phyloP scores from a whole-genome alignment of 2,329 filamentous ascomycete genomes.

The Botrytis aclada region DNA sequence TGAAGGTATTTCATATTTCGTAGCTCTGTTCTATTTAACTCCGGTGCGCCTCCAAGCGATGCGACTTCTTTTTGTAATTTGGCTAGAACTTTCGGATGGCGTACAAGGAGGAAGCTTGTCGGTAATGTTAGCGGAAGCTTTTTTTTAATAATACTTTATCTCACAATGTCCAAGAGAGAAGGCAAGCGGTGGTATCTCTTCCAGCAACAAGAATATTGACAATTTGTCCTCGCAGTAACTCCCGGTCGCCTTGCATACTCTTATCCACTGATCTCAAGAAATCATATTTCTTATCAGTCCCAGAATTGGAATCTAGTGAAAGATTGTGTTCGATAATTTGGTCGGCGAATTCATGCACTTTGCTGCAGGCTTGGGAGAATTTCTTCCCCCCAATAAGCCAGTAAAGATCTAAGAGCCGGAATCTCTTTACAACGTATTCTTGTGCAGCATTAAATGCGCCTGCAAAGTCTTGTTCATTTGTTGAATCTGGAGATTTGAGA shows the following conservation, averaged over 20 bases:
- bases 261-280: slow-evolving; percentile 39
- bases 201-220: slow-evolving; percentile 41
- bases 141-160: background rate
- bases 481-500: background rate
- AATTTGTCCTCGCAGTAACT: slow-evolving; percentile 36
- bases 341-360: background rate
- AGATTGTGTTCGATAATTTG: slow-evolving; percentile 4
- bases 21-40: background rate
- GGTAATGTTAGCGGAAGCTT: background rate
- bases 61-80: slow-evolving; percentile 12
- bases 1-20: slow-evolving; percentile 17
- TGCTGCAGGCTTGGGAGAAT: background rate
- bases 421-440: background rate
- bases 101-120: slow-evolving; percentile 18
- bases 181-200: slow-evolving; percentile 42
- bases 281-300: background rate
- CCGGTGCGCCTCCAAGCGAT: background rate
- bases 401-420: background rate
- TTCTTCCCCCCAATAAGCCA: background rate
- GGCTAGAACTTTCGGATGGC: slow-evolving; percentile 21
- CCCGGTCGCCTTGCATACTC: slow-evolving; percentile 5
- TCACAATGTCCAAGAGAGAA: slow-evolving; percentile 42
- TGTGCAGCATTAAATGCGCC: background rate
- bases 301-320: background rate
- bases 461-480: background rate